Conservation (phyloP, 2,329 filamentous ascomycete species). For the Calonectria naviculata region DNA sequence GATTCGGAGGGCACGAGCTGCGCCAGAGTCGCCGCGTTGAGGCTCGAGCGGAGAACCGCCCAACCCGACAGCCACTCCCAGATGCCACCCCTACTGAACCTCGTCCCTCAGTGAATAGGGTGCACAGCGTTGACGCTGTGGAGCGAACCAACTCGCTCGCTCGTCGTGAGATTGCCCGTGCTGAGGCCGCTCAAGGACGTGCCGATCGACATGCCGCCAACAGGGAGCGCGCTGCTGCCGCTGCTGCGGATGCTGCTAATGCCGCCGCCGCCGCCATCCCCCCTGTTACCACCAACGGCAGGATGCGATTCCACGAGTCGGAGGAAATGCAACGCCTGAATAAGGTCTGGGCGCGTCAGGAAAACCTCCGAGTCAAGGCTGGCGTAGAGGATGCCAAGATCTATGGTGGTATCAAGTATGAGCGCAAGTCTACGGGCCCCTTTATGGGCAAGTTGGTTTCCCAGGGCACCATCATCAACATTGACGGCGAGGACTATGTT, state of each 20-base stretch:
- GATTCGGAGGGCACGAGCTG: slow-evolving; percentile 50
- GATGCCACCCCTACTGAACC: slow-evolving; percentile 27
- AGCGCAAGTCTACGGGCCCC: slow-evolving; percentile 69
- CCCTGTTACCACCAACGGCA: slow-evolving; percentile 38
- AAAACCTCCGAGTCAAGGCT: slow-evolving; percentile 56
- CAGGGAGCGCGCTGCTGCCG: slow-evolving; percentile 51
- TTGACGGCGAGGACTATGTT: slow-evolving; percentile 75
- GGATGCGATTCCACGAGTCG: slow-evolving; percentile 56
- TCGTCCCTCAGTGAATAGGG: slow-evolving; percentile 31
- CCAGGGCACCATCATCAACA: slow-evolving; percentile 69
- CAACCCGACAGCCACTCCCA: slow-evolving; percentile 41
- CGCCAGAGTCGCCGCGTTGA: slow-evolving; percentile 57
- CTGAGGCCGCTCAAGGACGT: slow-evolving; percentile 62
- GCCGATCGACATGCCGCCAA: slow-evolving; percentile 59
- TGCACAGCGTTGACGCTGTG: slow-evolving; percentile 45
- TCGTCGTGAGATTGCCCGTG: slow-evolving; percentile 62
- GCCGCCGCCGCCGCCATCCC: slow-evolving; percentile 43
- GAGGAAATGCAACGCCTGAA: slow-evolving; percentile 64
- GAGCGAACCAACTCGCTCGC: slow-evolving; percentile 63
- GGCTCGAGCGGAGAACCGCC: slow-evolving; percentile 41
- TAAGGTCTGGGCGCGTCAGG: slow-evolving; percentile 66
- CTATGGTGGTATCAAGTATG: slow-evolving; percentile 70
- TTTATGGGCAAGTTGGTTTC: slow-evolving; percentile 74
- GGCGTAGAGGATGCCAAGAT: slow-evolving; percentile 66
- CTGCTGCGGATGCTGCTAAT: slow-evolving; percentile 45